A percentile compares a stretch with the other conserved stretches of the same genome.
Conservation (phyloP, 2,329 filamentous ascomycete genomes). For the Xylaria sp. region DNA sequence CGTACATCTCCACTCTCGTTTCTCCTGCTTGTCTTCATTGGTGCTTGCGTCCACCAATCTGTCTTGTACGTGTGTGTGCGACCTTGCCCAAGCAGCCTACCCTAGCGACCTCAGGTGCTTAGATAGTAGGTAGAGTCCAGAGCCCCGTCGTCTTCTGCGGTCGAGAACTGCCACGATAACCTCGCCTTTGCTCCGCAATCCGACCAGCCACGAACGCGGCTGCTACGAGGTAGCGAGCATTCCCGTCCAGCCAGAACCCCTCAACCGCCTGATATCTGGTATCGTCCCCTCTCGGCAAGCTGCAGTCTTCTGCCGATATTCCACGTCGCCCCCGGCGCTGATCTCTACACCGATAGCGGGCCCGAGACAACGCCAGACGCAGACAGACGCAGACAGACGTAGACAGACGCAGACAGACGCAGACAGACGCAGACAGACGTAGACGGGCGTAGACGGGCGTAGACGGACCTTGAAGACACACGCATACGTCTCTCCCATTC, state of each 20-base stretch:
- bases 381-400: not conserved
- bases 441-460: not conserved
- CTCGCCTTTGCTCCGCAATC: slow-evolving; percentile 10
- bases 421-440: not conserved
- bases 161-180: slow-evolving; percentile 13
- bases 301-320: slow-evolving; percentile 4
- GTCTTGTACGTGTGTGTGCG: not conserved
- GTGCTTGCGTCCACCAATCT: not conserved
- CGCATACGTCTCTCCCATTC: slow-evolving; percentile 38
- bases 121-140: too few relatives aligned
- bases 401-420: slow-evolving; percentile 1
- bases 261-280: not conserved
- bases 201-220: slow-evolving; percentile 17
- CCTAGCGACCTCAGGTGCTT: too few relatives aligned
- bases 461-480: too few relatives aligned
- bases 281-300: slow-evolving; percentile 1
- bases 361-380: slow-evolving; percentile 21
- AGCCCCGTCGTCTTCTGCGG: slow-evolving; percentile 5
- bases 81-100: not conserved
- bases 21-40: not conserved
- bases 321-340: slow-evolving; percentile 3
- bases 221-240: slow-evolving; percentile 15
- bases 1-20: not conserved
- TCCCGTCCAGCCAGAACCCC: not conserved
- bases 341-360: slow-evolving; percentile 31